Evolutionary conservation across 768 basidiomycete genomes (phyloP), one percentile per base, ranked within the genome.

Genomic region (Mycena filopes): DNA sequence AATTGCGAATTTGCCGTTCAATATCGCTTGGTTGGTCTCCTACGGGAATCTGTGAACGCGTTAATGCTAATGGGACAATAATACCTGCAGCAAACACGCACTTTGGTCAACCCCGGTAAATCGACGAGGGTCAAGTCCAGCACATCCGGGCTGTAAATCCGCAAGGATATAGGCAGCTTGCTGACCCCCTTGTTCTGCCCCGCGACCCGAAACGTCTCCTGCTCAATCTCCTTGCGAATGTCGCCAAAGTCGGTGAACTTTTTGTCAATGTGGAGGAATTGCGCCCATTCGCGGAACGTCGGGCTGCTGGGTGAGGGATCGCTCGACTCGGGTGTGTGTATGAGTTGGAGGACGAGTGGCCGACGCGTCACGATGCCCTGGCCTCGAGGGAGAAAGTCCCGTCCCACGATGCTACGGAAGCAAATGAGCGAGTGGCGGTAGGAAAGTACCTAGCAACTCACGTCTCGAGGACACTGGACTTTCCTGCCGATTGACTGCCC

Each of bases 141-240:
- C 38, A 99, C 98, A 71, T 95, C 89, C 25, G 97, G 96, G 65
- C 96, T 98, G 77, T 92, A 96, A 81, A 99, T 98, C 75, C 95
- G 87, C 49, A 99, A 84, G 63, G 96, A 94, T 72, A 99, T 99
- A 2, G 97, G 96, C 49, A 98, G 78, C 75, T 96, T 96, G 80
- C 95, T 96, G 63, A 99, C 92, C 47, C 98, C 98, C 80, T 99
- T 99, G 79, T 99, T 99, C 82, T 98, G 96, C 0, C 98, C 98
- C 0, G 98, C 98, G 20, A 99, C 96, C 46, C 98, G 84, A 77
- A 91, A 96, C 2, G 98, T 99, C 82, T 99, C 98, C 75, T 94
- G 91, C 78, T 99, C 98, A 63, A 99, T 99, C 81, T 99, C 98
- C 69, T 91, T 92, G 42, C 97, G 86, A 68, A 99, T 92, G 72